Conservation (phyloP, 345 rosid species). For the Populus deltoides region DNA sequence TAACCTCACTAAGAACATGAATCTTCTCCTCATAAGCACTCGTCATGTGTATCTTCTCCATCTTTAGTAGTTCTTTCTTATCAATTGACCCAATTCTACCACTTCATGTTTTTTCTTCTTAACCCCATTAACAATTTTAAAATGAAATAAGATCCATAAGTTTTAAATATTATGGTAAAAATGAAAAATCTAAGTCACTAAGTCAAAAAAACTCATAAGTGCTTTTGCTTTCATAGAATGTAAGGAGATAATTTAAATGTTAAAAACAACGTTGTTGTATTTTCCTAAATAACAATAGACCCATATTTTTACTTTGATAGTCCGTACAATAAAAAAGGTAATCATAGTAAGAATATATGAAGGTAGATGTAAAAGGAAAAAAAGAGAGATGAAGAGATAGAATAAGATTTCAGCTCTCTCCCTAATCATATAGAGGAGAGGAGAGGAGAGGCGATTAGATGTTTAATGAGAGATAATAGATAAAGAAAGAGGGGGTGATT, state of each 20-base stretch:
- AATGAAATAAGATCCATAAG: constrained; percentile 27
- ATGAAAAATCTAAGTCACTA: constrained; percentile 20
- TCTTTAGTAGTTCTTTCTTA: constrained; percentile 61
- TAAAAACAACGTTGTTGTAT: constrained; percentile 41
- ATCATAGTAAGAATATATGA: constrained; percentile 27
- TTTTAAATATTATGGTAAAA: constrained; percentile 10
- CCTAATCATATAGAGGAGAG: too few relatives aligned
- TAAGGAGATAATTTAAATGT: constrained; percentile 31
- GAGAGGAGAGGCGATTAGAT: too few relatives aligned
- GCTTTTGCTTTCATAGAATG: constrained; percentile 36
- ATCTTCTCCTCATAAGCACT: constrained; percentile 75
- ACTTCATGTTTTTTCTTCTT: constrained; percentile 19
- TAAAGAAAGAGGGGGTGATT: too few relatives aligned
- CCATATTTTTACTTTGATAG: constrained; percentile 19
- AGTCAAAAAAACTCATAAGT: constrained; percentile 15
- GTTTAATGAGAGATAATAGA: too few relatives aligned
- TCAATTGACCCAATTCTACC: constrained; percentile 72
- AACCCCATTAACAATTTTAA: constrained; percentile 20
- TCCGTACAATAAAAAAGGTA: constrained; percentile 43
- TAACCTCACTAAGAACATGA: constrained; percentile 74
- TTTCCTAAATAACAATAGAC: constrained; percentile 28
- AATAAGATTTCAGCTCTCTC: too few relatives aligned
- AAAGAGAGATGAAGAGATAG: too few relatives aligned
- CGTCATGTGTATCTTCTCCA: constrained; percentile 64
- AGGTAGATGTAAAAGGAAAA: too few relatives aligned